These are phyloP conservation scores for Aureobasidium lini DNA, from an alignment of 2,329 filamentous ascomycete species.

Conservation along the genomic window DNA sequence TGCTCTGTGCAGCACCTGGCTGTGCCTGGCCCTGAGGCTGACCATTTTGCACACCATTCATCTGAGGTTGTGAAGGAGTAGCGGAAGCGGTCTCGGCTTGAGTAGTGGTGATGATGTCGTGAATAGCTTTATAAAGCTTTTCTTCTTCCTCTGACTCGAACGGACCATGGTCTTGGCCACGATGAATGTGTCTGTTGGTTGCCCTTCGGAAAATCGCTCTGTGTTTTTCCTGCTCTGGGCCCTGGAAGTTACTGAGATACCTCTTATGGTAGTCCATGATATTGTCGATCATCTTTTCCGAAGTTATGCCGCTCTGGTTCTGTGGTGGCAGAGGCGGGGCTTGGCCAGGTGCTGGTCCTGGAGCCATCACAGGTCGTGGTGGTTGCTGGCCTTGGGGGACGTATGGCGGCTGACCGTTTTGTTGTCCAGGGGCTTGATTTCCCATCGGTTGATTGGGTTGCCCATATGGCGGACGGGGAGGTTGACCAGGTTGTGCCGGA, in stretches of 20 bases:
- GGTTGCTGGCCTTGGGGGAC: not conserved
- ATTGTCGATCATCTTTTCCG: constrained; percentile 16
- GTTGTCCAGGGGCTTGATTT: not conserved
- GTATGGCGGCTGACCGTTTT: constrained; percentile 2
- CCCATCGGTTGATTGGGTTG: not conserved
- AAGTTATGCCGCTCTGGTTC: constrained; percentile 15
- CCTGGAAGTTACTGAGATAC: constrained; percentile 15
- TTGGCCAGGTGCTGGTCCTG: not conserved
- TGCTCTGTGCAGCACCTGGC: not conserved
- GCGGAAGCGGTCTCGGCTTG: constrained; percentile 11
- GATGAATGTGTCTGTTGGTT: constrained; percentile 16
- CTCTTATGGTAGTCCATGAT: constrained; percentile 17
- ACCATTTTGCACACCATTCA: not conserved
- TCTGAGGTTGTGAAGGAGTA: not conserved
- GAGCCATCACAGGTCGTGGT: constrained; percentile 5
- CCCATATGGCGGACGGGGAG: not conserved
- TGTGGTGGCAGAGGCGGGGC: constrained; percentile 10
- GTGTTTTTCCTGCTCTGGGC: constrained; percentile 16
- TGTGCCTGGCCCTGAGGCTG: not conserved
- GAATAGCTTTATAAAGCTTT: constrained; percentile 15
- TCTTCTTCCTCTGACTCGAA: constrained; percentile 16
- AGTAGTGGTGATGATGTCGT: constrained; percentile 14
- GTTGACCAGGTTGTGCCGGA: not conserved
- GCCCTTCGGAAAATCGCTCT: constrained; percentile 16
- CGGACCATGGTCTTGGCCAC: constrained; percentile 14